Percentiles rank a stretch among this genome's conserved stretches.
Evolutionary conservation across 2,329 filamentous ascomycete species (phyloP).

Genomic region (Colletotrichum chlorophyti): DNA sequence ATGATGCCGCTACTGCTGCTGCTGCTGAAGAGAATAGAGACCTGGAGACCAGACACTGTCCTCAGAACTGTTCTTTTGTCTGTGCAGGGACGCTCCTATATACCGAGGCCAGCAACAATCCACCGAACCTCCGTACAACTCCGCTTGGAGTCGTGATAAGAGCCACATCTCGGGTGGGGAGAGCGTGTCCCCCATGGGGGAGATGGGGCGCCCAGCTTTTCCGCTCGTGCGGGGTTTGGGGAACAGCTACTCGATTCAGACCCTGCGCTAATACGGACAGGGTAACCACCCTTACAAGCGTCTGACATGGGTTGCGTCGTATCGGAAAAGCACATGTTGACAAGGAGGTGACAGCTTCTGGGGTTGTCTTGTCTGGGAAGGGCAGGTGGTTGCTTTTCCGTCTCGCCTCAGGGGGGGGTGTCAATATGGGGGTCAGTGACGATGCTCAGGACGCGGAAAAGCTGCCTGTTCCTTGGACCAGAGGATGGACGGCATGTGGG

Average conservation of each 20-base stretch:
- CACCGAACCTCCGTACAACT: neutral
- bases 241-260: neutral
- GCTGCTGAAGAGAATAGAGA: neutral
- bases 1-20: neutral
- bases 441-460: conserved; percentile 13
- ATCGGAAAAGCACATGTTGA: conserved; percentile 7
- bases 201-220: conserved; percentile 26
- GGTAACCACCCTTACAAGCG: neutral
- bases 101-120: neutral
- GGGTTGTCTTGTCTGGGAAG: neutral
- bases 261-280: conserved; percentile 17
- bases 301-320: neutral
- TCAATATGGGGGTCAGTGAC: neutral
- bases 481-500: neutral
- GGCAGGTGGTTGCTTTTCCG: neutral
- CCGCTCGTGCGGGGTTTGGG: conserved; percentile 24
- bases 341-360: neutral
- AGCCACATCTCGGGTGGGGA: conserved; percentile 4
- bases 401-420: neutral
- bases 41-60: neutral
- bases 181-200: conserved; percentile 22
- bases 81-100: conserved; percentile 12
- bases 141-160: conserved; percentile 15
- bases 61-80: neutral
- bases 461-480: neutral